These are phyloP conservation scores for Monosporascus cannonballus DNA, from an alignment of 2,329 filamentous ascomycete genomes.

Conservation along the genomic window DNA sequence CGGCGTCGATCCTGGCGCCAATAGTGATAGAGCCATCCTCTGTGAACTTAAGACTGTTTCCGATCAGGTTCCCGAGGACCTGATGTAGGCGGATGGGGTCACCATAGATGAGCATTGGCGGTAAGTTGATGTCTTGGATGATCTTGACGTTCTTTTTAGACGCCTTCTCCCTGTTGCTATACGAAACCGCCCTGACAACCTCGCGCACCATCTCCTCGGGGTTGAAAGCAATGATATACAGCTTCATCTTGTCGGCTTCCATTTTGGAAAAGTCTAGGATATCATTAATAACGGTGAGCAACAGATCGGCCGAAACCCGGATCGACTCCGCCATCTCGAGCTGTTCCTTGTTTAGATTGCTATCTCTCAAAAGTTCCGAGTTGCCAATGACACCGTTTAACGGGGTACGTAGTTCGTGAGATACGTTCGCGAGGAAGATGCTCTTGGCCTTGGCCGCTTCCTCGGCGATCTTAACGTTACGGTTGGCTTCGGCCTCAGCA, in stretches of 20 bases:
- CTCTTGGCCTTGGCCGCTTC: slow-evolving; percentile 79
- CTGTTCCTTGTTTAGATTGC: slow-evolving; percentile 67
- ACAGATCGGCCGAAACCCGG: slow-evolving; percentile 74
- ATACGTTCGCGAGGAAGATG: slow-evolving; percentile 75
- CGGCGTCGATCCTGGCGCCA: slow-evolving; percentile 64
- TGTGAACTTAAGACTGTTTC: slow-evolving; percentile 92
- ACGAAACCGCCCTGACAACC: slow-evolving; percentile 59
- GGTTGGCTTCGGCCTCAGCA: slow-evolving; percentile 69
- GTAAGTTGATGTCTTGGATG: slow-evolving; percentile 63
- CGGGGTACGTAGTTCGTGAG: slow-evolving; percentile 74
- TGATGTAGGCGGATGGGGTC: slow-evolving; percentile 63
- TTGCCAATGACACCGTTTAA: slow-evolving; percentile 88
- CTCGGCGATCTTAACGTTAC: slow-evolving; percentile 75
- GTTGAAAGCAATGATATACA: slow-evolving; percentile 66
- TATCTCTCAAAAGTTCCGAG: slow-evolving; percentile 75
- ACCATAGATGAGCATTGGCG: slow-evolving; percentile 66
- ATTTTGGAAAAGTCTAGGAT: slow-evolving; percentile 95
- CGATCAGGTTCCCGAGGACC: slow-evolving; percentile 75
- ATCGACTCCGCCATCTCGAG: slow-evolving; percentile 84
- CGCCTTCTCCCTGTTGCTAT: slow-evolving; percentile 58
- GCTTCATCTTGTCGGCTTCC: slow-evolving; percentile 80
- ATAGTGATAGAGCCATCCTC: slow-evolving; percentile 82
- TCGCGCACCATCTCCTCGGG: slow-evolving; percentile 62
- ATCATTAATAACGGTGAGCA: slow-evolving; percentile 92
- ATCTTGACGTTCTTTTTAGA: slow-evolving; percentile 58